Percentiles rank a stretch among this genome's conserved stretches.
Conservation (phyloP, 2,329 filamentous ascomycete species). For the Pseudocercospora ulei region DNA sequence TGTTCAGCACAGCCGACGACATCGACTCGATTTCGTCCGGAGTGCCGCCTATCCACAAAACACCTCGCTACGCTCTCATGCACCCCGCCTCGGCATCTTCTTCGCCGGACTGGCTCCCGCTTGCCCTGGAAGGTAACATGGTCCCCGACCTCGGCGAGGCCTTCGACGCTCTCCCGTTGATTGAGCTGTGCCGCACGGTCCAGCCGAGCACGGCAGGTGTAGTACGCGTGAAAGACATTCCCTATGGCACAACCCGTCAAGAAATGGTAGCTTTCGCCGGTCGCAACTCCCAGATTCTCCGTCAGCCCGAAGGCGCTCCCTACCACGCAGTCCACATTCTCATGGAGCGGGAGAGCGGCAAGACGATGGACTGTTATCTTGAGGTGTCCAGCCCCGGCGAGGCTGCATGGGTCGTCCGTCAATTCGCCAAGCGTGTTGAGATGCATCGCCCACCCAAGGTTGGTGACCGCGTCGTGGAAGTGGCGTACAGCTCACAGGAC, state of each 20-base stretch:
- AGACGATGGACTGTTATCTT: constrained; percentile 48
- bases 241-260: constrained; percentile 43
- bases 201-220: constrained; percentile 31
- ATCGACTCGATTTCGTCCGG: neutral
- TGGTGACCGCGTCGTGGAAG: constrained; percentile 42
- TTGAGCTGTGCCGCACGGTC: constrained; percentile 31
- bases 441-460: constrained; percentile 38
- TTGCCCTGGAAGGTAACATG: constrained; percentile 16
- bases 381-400: constrained; percentile 38
- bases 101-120: constrained; percentile 19
- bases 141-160: constrained; percentile 27
- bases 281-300: constrained; percentile 39
- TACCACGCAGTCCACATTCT: constrained; percentile 48
- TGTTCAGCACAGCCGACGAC: constrained; percentile 15
- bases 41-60: neutral
- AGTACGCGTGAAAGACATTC: constrained; percentile 38
- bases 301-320: constrained; percentile 38
- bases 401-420: constrained; percentile 36
- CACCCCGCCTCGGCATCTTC: neutral
- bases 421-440: constrained; percentile 35
- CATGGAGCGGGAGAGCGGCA: constrained; percentile 50
- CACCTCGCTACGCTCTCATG: constrained; percentile 1
- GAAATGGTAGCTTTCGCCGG: constrained; percentile 45
- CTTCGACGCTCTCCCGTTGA: constrained; percentile 28
- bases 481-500: constrained; percentile 42